Conservation (phyloP, 108 stramenopile species). For the Fragilariopsis cylindrus region DNA sequence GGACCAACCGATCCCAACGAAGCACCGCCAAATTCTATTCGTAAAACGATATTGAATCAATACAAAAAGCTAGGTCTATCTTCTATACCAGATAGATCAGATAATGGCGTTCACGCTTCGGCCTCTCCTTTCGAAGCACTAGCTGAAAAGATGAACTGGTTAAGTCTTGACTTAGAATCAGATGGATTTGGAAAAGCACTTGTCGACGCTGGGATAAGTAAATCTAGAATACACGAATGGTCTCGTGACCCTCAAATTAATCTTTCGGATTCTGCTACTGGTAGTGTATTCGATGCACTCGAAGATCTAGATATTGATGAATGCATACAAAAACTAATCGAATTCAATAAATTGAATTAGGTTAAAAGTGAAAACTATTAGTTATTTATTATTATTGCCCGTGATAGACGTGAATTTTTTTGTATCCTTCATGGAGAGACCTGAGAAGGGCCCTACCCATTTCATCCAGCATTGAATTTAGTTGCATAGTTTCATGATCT, state of each 20-base stretch:
- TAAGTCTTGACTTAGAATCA: constrained; percentile 55
- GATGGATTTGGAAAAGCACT: constrained; percentile 82
- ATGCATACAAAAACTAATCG: constrained; percentile 68
- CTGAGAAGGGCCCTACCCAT: constrained; percentile 59
- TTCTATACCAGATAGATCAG: constrained; percentile 77
- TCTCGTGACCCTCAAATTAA: constrained; percentile 81
- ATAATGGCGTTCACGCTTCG: constrained; percentile 93
- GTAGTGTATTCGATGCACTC: constrained; percentile 85
- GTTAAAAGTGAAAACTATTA: background rate
- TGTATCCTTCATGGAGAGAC: constrained; percentile 63
- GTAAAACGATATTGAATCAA: constrained; percentile 68
- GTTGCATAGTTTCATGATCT: constrained; percentile 65
- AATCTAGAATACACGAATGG: constrained; percentile 72
- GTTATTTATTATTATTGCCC: constrained; percentile 47
- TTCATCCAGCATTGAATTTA: constrained; percentile 73
- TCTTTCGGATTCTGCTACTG: constrained; percentile 58
- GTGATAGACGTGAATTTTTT: constrained; percentile 73
- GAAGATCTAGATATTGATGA: constrained; percentile 88
- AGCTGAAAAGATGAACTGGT: constrained; percentile 89
- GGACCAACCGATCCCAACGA: constrained; percentile 89
- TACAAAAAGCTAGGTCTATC: constrained; percentile 74
- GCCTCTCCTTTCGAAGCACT: constrained; percentile 93
- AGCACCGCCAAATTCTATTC: constrained; percentile 76
- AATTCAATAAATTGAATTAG: constrained; percentile 49
- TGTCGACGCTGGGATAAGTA: constrained; percentile 64